These are phyloP conservation scores for Boletus edulis DNA, from an alignment of 768 basidiomycete species.

Conservation along the genomic window DNA sequence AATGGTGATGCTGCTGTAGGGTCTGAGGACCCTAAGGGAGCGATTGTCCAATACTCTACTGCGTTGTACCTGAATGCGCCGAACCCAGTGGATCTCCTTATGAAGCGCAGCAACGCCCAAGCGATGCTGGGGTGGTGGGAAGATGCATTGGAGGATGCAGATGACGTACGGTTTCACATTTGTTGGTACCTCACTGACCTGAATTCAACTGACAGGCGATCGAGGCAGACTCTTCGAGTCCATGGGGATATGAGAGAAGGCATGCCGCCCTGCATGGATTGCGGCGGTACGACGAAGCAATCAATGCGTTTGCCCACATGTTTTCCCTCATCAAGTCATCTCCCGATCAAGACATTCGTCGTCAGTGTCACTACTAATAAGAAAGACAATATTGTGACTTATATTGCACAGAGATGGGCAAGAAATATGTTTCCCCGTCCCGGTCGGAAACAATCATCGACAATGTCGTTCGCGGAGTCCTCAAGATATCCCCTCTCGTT, in stretches of 20 bases:
- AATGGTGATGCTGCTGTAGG: background rate
- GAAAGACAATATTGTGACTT: background rate
- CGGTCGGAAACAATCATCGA: background rate
- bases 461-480: background rate
- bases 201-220: background rate
- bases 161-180: background rate
- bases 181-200: background rate
- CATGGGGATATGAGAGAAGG: constrained; percentile 1
- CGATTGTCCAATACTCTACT: background rate
- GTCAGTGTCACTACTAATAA: background rate
- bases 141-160: constrained; percentile 11
- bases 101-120: constrained; percentile 4
- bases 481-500: background rate
- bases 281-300: background rate
- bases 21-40: background rate
- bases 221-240: background rate
- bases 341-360: background rate
- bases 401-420: background rate
- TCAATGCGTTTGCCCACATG: background rate
- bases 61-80: no score
- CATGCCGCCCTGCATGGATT: constrained; percentile 3
- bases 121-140: background rate
- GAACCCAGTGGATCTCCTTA: background rate
- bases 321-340: background rate
- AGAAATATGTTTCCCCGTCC: background rate